A percentile compares a stretch with the other conserved stretches of the same genome.
These are phyloP conservation scores for Kalmusia sp. DNA, from an alignment of 2,329 filamentous ascomycete species.

Conservation along the genomic window DNA sequence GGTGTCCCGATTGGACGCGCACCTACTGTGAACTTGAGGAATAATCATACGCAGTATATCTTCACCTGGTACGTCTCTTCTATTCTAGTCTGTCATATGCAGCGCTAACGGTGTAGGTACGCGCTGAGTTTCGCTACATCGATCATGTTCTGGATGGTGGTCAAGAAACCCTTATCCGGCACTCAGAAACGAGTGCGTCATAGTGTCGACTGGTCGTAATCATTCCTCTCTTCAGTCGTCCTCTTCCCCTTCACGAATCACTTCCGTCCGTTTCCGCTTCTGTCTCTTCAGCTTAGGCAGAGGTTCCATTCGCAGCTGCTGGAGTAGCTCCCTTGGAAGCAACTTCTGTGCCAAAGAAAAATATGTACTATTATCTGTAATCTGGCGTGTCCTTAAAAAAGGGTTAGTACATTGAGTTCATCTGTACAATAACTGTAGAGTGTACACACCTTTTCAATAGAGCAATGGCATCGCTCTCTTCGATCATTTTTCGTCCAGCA, in stretches of 20 bases:
- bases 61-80: conserved; percentile 82
- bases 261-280: conserved; percentile 52
- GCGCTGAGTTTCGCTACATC: conserved; percentile 83
- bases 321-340: conserved; percentile 81
- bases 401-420: conserved; percentile 33
- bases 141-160: conserved; percentile 95
- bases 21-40: conserved; percentile 89
- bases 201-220: conserved; percentile 73
- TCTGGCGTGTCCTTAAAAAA: conserved; percentile 61
- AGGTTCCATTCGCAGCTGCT: conserved; percentile 75
- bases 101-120: conserved; percentile 69
- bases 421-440: conserved; percentile 22
- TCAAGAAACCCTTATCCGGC: conserved; percentile 83
- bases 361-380: conserved; percentile 72
- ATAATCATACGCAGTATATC: conserved; percentile 98
- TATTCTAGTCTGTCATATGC: background rate
- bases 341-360: conserved; percentile 87
- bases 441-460: conserved; percentile 78
- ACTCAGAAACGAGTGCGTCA: conserved; percentile 76
- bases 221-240: conserved; percentile 37
- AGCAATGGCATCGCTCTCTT: conserved; percentile 81
- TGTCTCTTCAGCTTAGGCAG: conserved; percentile 54
- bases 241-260: conserved; percentile 53
- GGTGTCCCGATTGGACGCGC: conserved; percentile 89
- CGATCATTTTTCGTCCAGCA: conserved; percentile 82